A percentile compares a stretch with the other conserved stretches of the same genome.
Conservation (phyloP, 176 grass and related monocot species). For the Secale cereale region DNA sequence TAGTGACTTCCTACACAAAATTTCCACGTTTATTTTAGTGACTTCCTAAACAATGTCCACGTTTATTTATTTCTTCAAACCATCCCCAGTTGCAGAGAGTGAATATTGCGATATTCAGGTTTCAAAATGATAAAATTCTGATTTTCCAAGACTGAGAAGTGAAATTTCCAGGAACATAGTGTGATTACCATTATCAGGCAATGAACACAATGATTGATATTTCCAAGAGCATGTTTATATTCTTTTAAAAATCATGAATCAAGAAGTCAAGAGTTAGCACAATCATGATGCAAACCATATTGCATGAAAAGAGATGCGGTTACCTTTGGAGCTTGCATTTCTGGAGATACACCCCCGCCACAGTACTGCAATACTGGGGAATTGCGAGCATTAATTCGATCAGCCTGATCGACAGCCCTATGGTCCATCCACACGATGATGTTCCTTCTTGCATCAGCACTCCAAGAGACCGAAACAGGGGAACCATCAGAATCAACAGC, state of each 20-base stretch:
- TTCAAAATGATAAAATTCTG: neutral
- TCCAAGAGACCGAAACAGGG: conserved; percentile 86
- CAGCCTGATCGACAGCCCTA: conserved; percentile 79
- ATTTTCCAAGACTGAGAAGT: neutral
- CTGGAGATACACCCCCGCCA: conserved; percentile 80
- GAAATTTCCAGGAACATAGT: neutral
- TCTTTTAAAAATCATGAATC: neutral
- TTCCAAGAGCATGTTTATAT: neutral
- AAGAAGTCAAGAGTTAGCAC: neutral
- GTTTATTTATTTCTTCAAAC: neutral
- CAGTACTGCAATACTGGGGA: conserved; percentile 88
- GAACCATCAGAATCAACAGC: conserved; percentile 87
- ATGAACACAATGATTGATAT: neutral
- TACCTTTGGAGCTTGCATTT: conserved; percentile 99
- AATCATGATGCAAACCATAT: neutral
- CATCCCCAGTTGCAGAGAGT: neutral
- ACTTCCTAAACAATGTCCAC: neutral
- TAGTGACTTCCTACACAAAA: too few species aligned
- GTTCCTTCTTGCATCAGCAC: conserved; percentile 83
- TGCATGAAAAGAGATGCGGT: neutral
- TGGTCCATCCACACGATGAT: conserved; percentile 99
- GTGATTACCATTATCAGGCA: conserved; percentile 9
- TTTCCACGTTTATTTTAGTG: neutral
- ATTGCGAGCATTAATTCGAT: conserved; percentile 75
- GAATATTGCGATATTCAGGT: neutral